A percentile compares a stretch with the other conserved stretches of the same genome.
Evolutionary conservation across 345 rosid genomes (phyloP).

Genomic region (Nasturtium officinale): DNA sequence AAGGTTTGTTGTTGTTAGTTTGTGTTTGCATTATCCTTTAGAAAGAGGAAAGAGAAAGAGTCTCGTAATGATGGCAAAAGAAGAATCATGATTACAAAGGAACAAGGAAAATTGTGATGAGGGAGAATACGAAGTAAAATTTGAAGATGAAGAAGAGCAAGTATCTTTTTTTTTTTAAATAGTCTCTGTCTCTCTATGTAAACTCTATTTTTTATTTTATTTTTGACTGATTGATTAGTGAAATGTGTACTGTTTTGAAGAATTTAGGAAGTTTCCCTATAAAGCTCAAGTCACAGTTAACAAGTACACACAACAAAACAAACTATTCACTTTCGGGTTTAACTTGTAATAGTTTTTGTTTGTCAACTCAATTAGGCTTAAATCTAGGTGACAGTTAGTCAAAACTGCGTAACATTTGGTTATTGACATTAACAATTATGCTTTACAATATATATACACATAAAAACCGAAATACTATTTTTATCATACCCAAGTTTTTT

Average conservation of each 20-base stretch:
- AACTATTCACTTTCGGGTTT: slow-evolving; percentile 32
- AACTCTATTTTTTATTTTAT: background rate
- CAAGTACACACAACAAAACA: slow-evolving; percentile 25
- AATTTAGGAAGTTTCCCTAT: slow-evolving; percentile 35
- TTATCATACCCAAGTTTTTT: background rate
- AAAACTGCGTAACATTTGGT: slow-evolving; percentile 31
- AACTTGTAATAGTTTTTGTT: slow-evolving; percentile 15
- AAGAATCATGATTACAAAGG: slow-evolving; percentile 71
- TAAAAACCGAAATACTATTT: background rate
- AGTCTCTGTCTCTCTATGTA: background rate
- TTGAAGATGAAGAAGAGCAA: slow-evolving; percentile 35
- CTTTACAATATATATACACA: background rate
- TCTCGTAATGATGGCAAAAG: slow-evolving; percentile 60
- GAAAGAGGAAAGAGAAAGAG: slow-evolving; percentile 42
- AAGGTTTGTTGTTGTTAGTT: slow-evolving; percentile 29
- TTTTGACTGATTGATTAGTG: slow-evolving; percentile 33
- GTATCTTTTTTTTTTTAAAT: background rate
- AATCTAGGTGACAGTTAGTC: slow-evolving; percentile 39
- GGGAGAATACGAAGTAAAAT: slow-evolving; percentile 45
- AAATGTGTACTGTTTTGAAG: slow-evolving; percentile 36
- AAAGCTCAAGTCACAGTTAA: slow-evolving; percentile 39
- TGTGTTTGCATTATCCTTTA: slow-evolving; percentile 26
- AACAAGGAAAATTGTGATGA: slow-evolving; percentile 49
- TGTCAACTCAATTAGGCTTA: slow-evolving; percentile 33
- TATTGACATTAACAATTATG: slow-evolving; percentile 1